Percentiles rank a stretch among this genome's conserved stretches.
These are phyloP conservation scores for Fusarium sp. DNA, from an alignment of 2,329 filamentous ascomycete species.

Conservation along the genomic window DNA sequence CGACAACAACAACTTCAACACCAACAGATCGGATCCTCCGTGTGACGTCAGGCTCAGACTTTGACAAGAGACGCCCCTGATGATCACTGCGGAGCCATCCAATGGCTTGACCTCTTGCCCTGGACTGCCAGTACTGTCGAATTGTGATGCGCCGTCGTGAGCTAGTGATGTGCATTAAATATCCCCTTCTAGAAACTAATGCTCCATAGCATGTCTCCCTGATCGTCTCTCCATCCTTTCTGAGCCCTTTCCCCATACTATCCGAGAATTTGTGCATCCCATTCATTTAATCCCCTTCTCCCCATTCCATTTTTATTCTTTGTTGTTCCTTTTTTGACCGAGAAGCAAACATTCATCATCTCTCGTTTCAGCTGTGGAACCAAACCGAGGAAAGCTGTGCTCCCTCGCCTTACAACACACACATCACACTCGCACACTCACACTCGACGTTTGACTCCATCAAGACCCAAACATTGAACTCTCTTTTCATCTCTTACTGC, in stretches of 20 bases:
- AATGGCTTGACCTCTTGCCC: slow-evolving; percentile 16
- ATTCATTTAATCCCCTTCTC: slow-evolving; percentile 31
- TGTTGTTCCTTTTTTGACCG: slow-evolving; percentile 3
- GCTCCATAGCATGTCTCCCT: slow-evolving; percentile 28
- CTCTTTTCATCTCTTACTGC: slow-evolving; percentile 18
- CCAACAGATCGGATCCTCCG: slow-evolving; percentile 10
- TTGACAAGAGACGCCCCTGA: slow-evolving; percentile 28
- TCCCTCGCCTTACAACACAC: slow-evolving; percentile 37
- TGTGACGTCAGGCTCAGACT: slow-evolving; percentile 38
- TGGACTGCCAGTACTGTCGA: slow-evolving; percentile 21
- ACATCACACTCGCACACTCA: neutral
- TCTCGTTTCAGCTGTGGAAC: slow-evolving; percentile 46
- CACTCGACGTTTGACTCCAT: slow-evolving; percentile 8
- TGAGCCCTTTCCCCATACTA: slow-evolving; percentile 11
- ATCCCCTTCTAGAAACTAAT: slow-evolving; percentile 32
- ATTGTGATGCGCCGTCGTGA: slow-evolving; percentile 40
- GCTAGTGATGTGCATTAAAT: slow-evolving; percentile 41
- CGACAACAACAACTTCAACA: slow-evolving; percentile 2
- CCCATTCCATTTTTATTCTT: slow-evolving; percentile 13
- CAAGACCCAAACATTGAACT: slow-evolving; percentile 13
- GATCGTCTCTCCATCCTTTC: slow-evolving; percentile 15
- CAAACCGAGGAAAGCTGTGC: slow-evolving; percentile 44
- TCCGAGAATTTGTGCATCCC: slow-evolving; percentile 33
- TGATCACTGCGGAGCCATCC: slow-evolving; percentile 36
- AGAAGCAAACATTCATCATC: slow-evolving; percentile 36